Evolutionary conservation across 2,329 filamentous ascomycete genomes (phyloP).

Genomic region (Fusarium graminum): DNA sequence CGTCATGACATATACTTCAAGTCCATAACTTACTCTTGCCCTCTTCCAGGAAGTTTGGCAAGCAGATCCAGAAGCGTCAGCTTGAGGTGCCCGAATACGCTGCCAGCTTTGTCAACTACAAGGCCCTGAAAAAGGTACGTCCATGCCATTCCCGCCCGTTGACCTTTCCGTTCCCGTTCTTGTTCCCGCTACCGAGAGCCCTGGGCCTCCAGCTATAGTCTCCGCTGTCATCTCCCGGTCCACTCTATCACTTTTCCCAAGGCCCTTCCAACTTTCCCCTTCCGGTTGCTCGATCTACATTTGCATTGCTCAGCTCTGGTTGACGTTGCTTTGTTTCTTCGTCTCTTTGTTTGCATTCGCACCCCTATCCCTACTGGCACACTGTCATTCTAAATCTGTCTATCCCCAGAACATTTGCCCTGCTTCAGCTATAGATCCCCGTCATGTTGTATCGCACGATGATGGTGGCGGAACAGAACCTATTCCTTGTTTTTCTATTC

Average conservation of each 20-base stretch:
- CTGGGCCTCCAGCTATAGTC: slow-evolving; percentile 29
- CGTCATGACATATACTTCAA: slow-evolving; percentile 7
- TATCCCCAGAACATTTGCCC: slow-evolving; percentile 21
- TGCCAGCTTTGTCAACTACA: slow-evolving; percentile 99
- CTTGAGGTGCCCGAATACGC: slow-evolving; percentile 99
- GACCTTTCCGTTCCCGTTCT: slow-evolving; percentile 27
- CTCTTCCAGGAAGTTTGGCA: slow-evolving; percentile 92
- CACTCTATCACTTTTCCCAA: slow-evolving; percentile 32
- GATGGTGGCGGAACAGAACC: slow-evolving; percentile 40
- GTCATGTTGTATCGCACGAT: slow-evolving; percentile 26
- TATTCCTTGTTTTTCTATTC: slow-evolving; percentile 40
- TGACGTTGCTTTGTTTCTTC: slow-evolving; percentile 16
- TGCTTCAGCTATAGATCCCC: slow-evolving; percentile 30
- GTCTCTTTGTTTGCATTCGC: slow-evolving; percentile 12
- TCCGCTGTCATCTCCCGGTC: slow-evolving; percentile 46
- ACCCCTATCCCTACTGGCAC: slow-evolving; percentile 13
- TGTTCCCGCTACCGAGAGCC: slow-evolving; percentile 40
- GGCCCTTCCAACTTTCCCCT: slow-evolving; percentile 18
- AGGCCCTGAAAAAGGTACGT: slow-evolving; percentile 94
- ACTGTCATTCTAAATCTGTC: slow-evolving; percentile 16
- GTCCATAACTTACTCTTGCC: slow-evolving; percentile 28
- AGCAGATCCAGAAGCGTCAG: slow-evolving; percentile 99
- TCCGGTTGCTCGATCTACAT: slow-evolving; percentile 15
- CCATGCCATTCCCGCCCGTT: slow-evolving; percentile 35
- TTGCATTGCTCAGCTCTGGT: slow-evolving; percentile 18